These are phyloP conservation scores for Emiliania huxleyi DNA, from an alignment of 78 protist genomes.

Conservation along the genomic window DNA sequence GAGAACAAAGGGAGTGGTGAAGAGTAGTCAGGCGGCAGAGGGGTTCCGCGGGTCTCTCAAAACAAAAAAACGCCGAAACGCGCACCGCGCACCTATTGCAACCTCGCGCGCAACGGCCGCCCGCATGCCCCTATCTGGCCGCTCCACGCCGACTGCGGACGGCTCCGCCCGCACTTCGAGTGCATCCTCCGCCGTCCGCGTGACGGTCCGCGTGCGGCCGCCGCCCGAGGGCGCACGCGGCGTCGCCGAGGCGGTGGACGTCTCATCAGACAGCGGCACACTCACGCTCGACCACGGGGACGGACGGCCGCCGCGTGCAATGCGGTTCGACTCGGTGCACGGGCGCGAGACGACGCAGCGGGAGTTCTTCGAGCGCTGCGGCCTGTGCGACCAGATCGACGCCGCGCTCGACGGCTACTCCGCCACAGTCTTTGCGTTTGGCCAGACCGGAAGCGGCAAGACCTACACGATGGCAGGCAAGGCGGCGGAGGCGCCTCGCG, in stretches of 20 bases:
- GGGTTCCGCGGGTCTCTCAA: no score
- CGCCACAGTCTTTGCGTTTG: constrained; percentile 24
- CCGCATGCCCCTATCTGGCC: no score
- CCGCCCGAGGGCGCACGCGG: neutral
- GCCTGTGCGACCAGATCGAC: neutral
- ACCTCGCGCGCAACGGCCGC: no score
- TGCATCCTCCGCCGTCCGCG: constrained; percentile 4
- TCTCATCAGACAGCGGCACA: neutral
- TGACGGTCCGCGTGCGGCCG: neutral
- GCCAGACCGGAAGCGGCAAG: constrained; percentile 42
- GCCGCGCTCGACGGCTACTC: constrained; percentile 30
- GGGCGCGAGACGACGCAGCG: neutral
- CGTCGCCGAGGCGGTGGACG: neutral
- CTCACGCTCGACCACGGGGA: neutral
- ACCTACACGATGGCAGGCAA: constrained; percentile 34
- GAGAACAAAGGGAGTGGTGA: no score
- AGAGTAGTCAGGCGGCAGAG: no score
- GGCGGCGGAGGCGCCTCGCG: neutral
- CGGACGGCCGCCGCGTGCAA: neutral
- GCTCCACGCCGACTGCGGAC: no score
- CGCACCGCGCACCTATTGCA: no score
- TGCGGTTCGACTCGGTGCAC: neutral
- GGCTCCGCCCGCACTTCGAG: no score
- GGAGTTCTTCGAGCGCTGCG: neutral
- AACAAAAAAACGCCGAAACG: no score